Base-by-base conservation (phyloP, 78 protist genomes). In the Dictyostelium purpureum region DNA sequence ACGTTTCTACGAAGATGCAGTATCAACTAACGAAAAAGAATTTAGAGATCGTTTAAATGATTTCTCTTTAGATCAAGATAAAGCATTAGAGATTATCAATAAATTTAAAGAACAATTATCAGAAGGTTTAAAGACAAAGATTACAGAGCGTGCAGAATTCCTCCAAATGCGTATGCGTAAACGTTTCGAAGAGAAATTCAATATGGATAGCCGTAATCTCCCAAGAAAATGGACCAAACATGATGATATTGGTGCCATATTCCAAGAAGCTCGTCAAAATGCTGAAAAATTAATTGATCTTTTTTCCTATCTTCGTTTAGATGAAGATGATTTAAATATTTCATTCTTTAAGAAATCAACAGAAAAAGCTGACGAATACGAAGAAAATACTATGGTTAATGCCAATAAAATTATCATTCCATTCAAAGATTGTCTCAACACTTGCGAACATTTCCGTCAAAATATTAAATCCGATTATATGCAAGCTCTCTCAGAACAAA, bases 181-280 rank as follows among this genome's bases (percentile, higher is more conserved):
- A 40, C 49, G 90, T 35, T 93, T 93, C 43, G 96, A 85, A 49
- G 79, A 69, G 54, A 16, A 33, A 42, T 93, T 93, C 56, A 85
- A 63, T 31, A 59, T 83, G 67, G 93, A 85, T n/a, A 26, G 43
- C 38, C 73, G 71, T 35, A 51, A 70, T 19, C 21, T 93, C 16
- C 96, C 96, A 56, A 75, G 93, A 76, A 76, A 75, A 26, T 93
- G 96, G 96, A 28, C 24, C 10, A 78, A 81, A 24, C 28, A 24
- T 14, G 93, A 83, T 26, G 96, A 93, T 43, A 76, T 93, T 49
- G 66, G 47, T 21, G 6, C 56, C 0, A 69, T 51, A 2, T 93
- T 57, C 63, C 43, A 37, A 37, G 96, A 93, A 38, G 96, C 96
- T 19, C 51, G 80, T 28, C 43, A 63, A 26, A 90, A 90, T 79